These are phyloP conservation scores for Xanthoconium separans DNA, from an alignment of 1,284 basidiomycete genomes.

Conservation along the genomic window DNA sequence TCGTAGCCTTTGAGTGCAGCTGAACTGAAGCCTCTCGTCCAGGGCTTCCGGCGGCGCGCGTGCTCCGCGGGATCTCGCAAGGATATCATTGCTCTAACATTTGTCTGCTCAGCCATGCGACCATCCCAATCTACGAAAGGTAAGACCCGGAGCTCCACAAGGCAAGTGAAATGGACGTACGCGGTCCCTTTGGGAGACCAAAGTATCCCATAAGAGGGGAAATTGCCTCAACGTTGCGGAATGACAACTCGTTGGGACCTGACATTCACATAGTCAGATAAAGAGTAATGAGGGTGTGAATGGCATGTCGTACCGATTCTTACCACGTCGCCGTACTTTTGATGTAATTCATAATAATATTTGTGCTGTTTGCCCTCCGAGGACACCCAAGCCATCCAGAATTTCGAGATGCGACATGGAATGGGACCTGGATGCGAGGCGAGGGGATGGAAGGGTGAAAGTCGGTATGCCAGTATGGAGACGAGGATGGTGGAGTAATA, in stretches of 20 bases:
- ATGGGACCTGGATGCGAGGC: conserved; percentile 36
- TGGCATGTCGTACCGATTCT: conserved; percentile 30
- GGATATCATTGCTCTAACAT: conserved; percentile 31
- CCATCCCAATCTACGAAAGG: conserved; percentile 33
- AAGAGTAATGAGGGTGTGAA: not conserved
- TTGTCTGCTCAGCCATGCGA: conserved; percentile 30
- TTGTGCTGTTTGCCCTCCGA: conserved; percentile 33
- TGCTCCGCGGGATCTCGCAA: conserved; percentile 41
- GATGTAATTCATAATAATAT: conserved; percentile 33
- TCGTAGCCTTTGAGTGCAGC: conserved; percentile 54
- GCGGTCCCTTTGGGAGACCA: conserved; percentile 52
- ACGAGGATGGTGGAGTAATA: conserved; percentile 32
- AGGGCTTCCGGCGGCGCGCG: conserved; percentile 46
- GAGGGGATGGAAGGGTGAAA: conserved; percentile 36
- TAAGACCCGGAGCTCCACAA: conserved; percentile 8
- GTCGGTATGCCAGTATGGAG: conserved; percentile 33
- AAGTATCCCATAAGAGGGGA: conserved; percentile 43
- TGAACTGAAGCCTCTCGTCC: conserved; percentile 52
- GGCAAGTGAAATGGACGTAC: conserved; percentile 33
- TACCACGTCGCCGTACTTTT: conserved; percentile 38
- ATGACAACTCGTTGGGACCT: conserved; percentile 60
- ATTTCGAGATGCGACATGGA: conserved; percentile 33
- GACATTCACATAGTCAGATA: conserved; percentile 1
- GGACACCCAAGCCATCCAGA: conserved; percentile 38
- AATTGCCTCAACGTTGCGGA: conserved; percentile 43